Percentiles rank a stretch among this genome's conserved stretches.
phyloP scores from a whole-genome alignment of 2,329 filamentous ascomycete genomes.

The Colletotrichum australisinense region DNA sequence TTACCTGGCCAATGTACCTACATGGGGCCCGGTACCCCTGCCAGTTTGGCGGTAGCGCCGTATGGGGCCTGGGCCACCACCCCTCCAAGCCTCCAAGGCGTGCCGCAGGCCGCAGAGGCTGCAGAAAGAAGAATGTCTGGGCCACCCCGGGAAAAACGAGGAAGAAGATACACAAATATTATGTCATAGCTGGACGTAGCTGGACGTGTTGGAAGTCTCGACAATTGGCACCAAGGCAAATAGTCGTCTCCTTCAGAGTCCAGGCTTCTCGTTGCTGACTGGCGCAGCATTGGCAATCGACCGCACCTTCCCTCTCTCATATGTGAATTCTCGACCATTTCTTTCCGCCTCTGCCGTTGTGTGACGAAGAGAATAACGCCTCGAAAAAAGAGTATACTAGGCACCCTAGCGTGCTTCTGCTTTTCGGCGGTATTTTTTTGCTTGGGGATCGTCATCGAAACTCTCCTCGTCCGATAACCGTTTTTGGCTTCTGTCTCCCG shows the following conservation, averaged over 20 bases:
- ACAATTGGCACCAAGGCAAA: not conserved
- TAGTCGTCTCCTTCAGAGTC: not conserved
- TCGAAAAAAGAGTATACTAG: not conserved
- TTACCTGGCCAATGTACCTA: no score
- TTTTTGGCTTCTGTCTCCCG: slow-evolving; percentile 11
- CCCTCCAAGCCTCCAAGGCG: no score
- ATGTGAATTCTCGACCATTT: not conserved
- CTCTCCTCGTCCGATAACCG: slow-evolving; percentile 19
- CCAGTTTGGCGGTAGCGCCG: slow-evolving; percentile 8
- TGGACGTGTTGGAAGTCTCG: not conserved
- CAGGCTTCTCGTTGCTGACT: not conserved
- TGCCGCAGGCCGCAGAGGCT: no score
- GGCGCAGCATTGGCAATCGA: not conserved
- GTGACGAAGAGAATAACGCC: not conserved
- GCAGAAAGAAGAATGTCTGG: not conserved
- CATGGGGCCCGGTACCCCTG: not conserved
- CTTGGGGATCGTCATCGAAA: slow-evolving; percentile 24
- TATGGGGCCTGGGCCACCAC: slow-evolving; percentile 13
- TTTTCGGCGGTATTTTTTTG: not conserved
- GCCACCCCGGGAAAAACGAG: not conserved
- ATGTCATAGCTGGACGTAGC: slow-evolving; percentile 27
- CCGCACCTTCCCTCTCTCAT: slow-evolving; percentile 7
- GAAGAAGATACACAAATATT: slow-evolving; percentile 17
- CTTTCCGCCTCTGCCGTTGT: not conserved
- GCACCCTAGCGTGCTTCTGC: not conserved